phyloP scores from a whole-genome alignment of 2,329 filamentous ascomycete species.

The Hypoxylon sp. region DNA sequence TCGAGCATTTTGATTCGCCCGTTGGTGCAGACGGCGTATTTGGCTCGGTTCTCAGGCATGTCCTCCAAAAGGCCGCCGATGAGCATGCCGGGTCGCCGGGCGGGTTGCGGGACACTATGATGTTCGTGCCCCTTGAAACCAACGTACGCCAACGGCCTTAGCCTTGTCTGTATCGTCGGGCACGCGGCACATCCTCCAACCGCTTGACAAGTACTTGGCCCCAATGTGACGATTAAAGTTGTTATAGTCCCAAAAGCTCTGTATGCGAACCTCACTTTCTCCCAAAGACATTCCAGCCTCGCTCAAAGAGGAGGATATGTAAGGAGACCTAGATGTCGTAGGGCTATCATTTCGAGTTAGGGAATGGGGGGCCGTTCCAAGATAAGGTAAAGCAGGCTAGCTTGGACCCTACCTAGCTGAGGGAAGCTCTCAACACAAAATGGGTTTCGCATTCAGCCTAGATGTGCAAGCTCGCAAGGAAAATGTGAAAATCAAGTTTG shows the following conservation, averaged over 20 bases:
- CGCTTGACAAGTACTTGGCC: conserved; percentile 19
- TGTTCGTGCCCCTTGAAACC: no score
- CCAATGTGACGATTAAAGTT: conserved; percentile 24
- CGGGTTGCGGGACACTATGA: no score
- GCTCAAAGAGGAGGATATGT: conserved; percentile 29
- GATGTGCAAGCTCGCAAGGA: conserved; percentile 2
- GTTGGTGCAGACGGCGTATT: no score
- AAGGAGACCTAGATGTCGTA: conserved; percentile 32
- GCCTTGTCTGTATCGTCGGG: conserved; percentile 22
- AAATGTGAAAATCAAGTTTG: not conserved
- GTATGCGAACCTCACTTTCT: conserved; percentile 3
- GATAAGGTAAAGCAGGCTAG: conserved; percentile 3
- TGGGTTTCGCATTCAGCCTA: no score
- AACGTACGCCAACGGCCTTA: conserved; percentile 20
- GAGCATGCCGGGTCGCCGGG: no score
- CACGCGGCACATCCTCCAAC: conserved; percentile 29
- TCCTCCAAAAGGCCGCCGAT: no score
- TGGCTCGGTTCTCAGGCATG: no score
- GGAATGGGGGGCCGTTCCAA: conserved; percentile 26
- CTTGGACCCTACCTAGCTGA: conserved; percentile 15
- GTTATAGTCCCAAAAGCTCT: conserved; percentile 20
- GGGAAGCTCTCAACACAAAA: conserved; percentile 9
- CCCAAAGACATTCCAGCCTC: conserved; percentile 5
- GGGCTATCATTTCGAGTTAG: conserved; percentile 36
- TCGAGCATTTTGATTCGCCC: no score